Base-by-base conservation (phyloP, 1,284 basidiomycete genomes). In the Marasmius sp. region DNA sequence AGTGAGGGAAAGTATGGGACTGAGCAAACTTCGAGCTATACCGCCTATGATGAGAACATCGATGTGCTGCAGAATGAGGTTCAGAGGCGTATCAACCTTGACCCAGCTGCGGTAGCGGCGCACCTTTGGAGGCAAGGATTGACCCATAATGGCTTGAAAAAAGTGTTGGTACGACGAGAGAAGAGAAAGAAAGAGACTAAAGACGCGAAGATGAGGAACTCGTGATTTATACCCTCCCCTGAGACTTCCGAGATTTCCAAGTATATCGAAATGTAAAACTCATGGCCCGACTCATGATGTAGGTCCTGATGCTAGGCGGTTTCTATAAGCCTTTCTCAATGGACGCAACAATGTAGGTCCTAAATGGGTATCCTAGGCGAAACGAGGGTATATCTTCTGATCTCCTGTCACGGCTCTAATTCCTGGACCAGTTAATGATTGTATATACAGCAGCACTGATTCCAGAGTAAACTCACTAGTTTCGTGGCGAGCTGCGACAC, bases 41-140 rank as follows among this genome's bases (percentile, higher is more conserved):
- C 83, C 85, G n/a, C 85, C 85, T 20, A 87, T 71, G 49, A 87
- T 71, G 18, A 87, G 81, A 55, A 86, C 76, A 27, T 63, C 54
- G 10, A 57, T 48, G 12, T 57, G 12, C 61, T 63, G n/a, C 37
- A 43, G 16, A 56, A 48, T 8, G 16, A n/a, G n/a, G 9, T 47
- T 8, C 20, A 18, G 20, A 20, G 9, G n/a, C 8, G 14, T 43
- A 14, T 18, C 8, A 20, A 6, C 16, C 9, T 18, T 16, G 11
- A 18, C 16, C 8, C n/a, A 11, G 16, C 20, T 20, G 20, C n/a
- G 1, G 20, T 47, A 8, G 20, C 16, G 41, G 41, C 41, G 45
- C 20, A 47, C 45, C 45, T 47, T 47, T 10, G 45, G 45, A 1
- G 45, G 45, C 20, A n/a, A 47, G 20, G 9, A 47, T 7, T 47